These are phyloP conservation scores for Ogataea degrootiae DNA, from an alignment of 805 yeast genomes.

Conservation along the genomic window DNA sequence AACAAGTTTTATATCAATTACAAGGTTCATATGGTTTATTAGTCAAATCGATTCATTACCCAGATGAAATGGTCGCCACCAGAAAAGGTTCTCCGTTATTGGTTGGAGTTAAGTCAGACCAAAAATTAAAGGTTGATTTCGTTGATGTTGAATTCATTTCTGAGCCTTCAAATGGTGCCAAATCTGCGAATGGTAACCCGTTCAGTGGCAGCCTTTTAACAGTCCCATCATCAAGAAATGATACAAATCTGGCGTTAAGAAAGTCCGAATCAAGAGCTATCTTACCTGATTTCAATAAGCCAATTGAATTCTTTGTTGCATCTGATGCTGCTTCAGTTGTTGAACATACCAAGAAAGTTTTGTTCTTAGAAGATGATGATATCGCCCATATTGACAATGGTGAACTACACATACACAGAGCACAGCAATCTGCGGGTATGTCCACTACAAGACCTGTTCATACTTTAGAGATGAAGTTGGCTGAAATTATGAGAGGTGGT, in stretches of 20 bases:
- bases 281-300: conserved; percentile 83
- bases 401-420: conserved; percentile 97
- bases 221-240: conserved; percentile 12
- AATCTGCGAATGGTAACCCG: conserved; percentile 12
- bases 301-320: conserved; percentile 92
- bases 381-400: conserved; percentile 98
- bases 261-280: conserved; percentile 82
- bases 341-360: conserved; percentile 94
- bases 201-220: conserved; percentile 13
- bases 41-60: conserved; percentile 87
- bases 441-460: conserved; percentile 95
- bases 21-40: conserved; percentile 97
- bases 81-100: conserved; percentile 97
- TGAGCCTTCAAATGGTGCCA: conserved; percentile 43
- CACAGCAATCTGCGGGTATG: conserved; percentile 79
- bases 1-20: conserved; percentile 84
- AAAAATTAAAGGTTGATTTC: conserved; percentile 92
- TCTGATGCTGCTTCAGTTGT: conserved; percentile 97
- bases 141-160: conserved; percentile 94
- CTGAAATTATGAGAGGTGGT: conserved; percentile 97
- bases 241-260: conserved; percentile 18
- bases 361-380: conserved; percentile 96
- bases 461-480: conserved; percentile 93
- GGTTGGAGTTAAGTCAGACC: conserved; percentile 95
- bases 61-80: conserved; percentile 93